These are phyloP conservation scores for Ambrosiella beaveri DNA, from an alignment of 2,329 filamentous ascomycete genomes.

Conservation along the genomic window DNA sequence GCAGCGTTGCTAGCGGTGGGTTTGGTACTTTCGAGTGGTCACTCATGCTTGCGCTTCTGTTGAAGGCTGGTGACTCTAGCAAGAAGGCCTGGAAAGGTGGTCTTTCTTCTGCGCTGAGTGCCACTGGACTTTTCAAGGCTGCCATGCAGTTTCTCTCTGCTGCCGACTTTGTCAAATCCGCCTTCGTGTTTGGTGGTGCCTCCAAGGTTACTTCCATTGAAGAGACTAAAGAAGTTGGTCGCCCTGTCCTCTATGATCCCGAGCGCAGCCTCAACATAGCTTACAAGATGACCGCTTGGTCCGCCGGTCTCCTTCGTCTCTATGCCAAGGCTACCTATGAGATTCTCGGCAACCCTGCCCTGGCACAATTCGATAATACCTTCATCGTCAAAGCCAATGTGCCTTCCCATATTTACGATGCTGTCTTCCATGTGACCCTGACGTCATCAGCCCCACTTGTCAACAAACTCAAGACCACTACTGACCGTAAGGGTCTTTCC, in stretches of 20 bases:
- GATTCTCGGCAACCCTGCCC: conserved; percentile 54
- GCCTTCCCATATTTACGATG: conserved; percentile 38
- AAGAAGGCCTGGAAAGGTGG: conserved; percentile 39
- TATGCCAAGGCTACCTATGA: conserved; percentile 60
- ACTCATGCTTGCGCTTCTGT: conserved; percentile 57
- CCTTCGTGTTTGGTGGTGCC: conserved; percentile 33
- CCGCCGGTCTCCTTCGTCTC: conserved; percentile 53
- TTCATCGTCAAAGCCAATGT: conserved; percentile 54
- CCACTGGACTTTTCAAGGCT: conserved; percentile 89
- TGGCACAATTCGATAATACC: conserved; percentile 67
- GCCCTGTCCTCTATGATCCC: conserved; percentile 64
- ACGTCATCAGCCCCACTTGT: conserved; percentile 19
- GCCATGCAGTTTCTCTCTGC: conserved; percentile 71
- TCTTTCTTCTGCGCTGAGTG: conserved; percentile 66
- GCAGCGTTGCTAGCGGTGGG: conserved; percentile 54
- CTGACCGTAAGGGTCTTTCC: conserved; percentile 22
- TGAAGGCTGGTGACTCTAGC: conserved; percentile 43
- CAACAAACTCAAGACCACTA: conserved; percentile 7
- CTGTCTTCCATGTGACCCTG: conserved; percentile 23
- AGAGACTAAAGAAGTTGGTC: conserved; percentile 24
- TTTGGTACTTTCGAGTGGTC: conserved; percentile 93
- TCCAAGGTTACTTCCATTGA: conserved; percentile 19
- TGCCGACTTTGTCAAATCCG: conserved; percentile 52
- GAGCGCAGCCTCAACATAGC: conserved; percentile 60
- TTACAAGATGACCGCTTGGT: conserved; percentile 82